Base-by-base conservation (phyloP, 2,329 filamentous ascomycete genomes). In the Tolypocladium cylindrosporum region DNA sequence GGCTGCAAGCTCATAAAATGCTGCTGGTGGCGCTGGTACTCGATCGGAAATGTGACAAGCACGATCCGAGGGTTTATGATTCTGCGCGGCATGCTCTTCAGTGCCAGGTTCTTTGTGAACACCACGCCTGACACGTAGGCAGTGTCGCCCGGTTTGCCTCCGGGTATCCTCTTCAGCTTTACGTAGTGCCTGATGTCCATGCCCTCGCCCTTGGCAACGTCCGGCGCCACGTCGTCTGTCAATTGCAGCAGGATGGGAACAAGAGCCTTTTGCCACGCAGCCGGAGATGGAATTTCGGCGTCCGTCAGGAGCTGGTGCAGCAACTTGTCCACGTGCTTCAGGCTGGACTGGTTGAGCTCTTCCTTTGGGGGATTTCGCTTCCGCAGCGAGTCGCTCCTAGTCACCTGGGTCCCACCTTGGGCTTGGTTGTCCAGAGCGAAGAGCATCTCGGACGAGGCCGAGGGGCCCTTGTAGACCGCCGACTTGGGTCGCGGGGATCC, bases 1-100 rank as follows among this genome's bases (percentile, higher is more conserved):
- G 93, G 93, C 66, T 97, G 91, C 55, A 99, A 76, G 66, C 94
- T 99, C 92, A 99, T 97, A 70, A 99, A 97, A 70, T 97, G 92
- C 70, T 81, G 79, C 68, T 81, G 77, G 65, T 97, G 91, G 43
- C 94, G 85, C 59, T 95, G 90, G 71, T 99, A 99, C 69, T 99
- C 94, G 59, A 99, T 90, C 0, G 94, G 87, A 68, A 99, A 99
- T 0, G 91, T 93, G 58, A 99, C 87, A 62, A 99, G 90, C 54
- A 96, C 81, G 61, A 99, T 94, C 39, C 91, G 86, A 3, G 94
- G 94, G 57, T 90, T 87, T 14, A 81, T 73, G 61, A 97, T 94
- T 61, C 85, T 90, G 58, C 94, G 84, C 21, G 90, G 87, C 94
- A 99, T 99, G 72, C 89, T 96, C 71, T 99, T 99, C 56, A 97